These are phyloP conservation scores for Dipodascus albidus DNA, from an alignment of 805 yeast species.

Conservation along the genomic window DNA sequence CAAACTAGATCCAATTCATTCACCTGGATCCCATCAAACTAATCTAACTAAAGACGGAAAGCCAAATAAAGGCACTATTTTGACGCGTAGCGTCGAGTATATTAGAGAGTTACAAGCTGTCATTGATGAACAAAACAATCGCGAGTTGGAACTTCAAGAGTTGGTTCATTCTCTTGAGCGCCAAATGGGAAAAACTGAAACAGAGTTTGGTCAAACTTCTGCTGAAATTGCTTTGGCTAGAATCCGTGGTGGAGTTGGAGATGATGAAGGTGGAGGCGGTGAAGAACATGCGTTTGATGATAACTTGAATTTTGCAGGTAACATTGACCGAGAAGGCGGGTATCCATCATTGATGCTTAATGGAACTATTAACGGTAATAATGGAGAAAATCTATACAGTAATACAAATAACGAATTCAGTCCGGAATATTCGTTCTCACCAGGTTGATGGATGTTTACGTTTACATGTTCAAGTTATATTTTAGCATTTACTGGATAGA, in stretches of 20 bases:
- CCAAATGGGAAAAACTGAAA: constrained; percentile 12
- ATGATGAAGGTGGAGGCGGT: neutral
- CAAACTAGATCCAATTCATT: constrained; percentile 16
- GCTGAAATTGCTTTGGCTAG: constrained; percentile 5
- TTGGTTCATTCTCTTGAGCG: constrained; percentile 42
- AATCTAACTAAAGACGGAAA: constrained; percentile 47
- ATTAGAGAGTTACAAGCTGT: constrained; percentile 31
- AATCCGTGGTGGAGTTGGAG: constrained; percentile 1
- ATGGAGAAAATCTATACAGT: neutral
- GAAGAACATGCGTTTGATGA: neutral
- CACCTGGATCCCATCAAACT: constrained; percentile 45
- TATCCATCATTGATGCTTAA: neutral
- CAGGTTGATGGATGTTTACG: too few species aligned
- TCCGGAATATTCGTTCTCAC: neutral
- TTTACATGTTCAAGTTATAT: too few species aligned
- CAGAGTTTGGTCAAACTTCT: constrained; percentile 4
- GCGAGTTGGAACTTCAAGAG: constrained; percentile 60
- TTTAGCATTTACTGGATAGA: too few species aligned
- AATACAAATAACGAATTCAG: neutral
- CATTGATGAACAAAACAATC: constrained; percentile 53
- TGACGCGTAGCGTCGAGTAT: constrained; percentile 67
- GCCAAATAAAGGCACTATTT: constrained; percentile 67
- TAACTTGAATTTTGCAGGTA: neutral
- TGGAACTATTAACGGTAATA: neutral
- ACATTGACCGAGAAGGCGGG: neutral